Evolutionary conservation across 805 yeast genomes (phyloP).

Genomic region (Limtongozyma cylindracea): DNA sequence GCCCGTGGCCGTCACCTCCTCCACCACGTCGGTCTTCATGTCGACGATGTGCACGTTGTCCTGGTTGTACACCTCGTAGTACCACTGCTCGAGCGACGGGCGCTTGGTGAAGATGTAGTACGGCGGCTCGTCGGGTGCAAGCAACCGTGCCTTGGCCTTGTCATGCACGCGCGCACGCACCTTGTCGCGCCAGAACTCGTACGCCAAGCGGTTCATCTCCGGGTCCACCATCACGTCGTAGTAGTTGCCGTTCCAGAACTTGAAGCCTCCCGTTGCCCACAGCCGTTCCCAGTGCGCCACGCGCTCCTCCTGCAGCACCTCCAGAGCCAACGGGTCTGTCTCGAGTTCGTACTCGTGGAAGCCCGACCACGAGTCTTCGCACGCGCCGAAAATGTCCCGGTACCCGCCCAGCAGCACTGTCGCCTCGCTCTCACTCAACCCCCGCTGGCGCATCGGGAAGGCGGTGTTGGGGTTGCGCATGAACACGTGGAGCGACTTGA

Average conservation of each 20-base stretch:
- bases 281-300: conserved; percentile 3
- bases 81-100: conserved; percentile 3
- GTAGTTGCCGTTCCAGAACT: conserved; percentile 5
- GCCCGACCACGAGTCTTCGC: conserved; percentile 1
- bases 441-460: conserved; percentile 3
- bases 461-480: conserved; percentile 2
- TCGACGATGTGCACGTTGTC: conserved; percentile 5
- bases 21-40: conserved; percentile 2
- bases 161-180: conserved; percentile 3
- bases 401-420: not conserved
- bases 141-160: conserved; percentile 2
- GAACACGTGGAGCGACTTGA: conserved; percentile 3
- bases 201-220: conserved; percentile 3
- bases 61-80: conserved; percentile 2
- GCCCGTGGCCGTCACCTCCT: conserved; percentile 2
- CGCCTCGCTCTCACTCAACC: conserved; percentile 1
- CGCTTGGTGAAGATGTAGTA: conserved; percentile 4
- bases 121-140: conserved; percentile 5
- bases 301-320: too few species aligned
- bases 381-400: conserved; percentile 1
- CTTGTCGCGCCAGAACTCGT: conserved; percentile 4
- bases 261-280: conserved; percentile 6
- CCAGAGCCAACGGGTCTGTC: too few species aligned
- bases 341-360: too few species aligned
- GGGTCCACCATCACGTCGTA: conserved; percentile 2